Base-by-base conservation (phyloP, 495 filamentous ascomycete species). In the Aspergillus nanangensis region DNA sequence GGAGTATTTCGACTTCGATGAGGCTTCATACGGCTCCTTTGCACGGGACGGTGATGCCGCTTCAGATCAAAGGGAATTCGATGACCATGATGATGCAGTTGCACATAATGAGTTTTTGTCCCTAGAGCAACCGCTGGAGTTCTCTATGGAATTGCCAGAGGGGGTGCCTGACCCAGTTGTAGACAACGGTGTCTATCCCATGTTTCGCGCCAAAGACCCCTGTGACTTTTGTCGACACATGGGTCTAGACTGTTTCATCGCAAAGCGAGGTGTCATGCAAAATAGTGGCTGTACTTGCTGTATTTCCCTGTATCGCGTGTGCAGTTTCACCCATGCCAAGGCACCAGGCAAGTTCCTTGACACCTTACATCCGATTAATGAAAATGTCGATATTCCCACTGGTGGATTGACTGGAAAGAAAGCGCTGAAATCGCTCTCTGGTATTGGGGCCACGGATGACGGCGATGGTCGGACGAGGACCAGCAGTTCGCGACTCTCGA, bases 271-370 rank as follows among this genome's bases (percentile, higher is more conserved):
- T 66, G 73, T 76, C 44, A 77, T 83, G 59, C 77, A 79, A 52
- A 77, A 77, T 41, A 78, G 76, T 44, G 79, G 77, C 20, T 94
- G 88, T 64, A 89, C 85, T 3, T 83, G 83, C 50, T 94, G 88
- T 58, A 82, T 86, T 51, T 85, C 86, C 18, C 72, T 92, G 14
- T 86, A 80, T 34, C 77, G 83, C 35, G 75, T 77, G 46, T 91
- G 87, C 70, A 90, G 84, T 63, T 84, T 90, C 73, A 81, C 66
- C 36, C 68, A 69, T 45, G 63, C 58, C 44, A 68, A 68, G 57
- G 62, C 67, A 10, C 63, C 67, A 25, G 68, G 70, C 50, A 62
- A 66, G 47, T 74, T 75, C 52, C 49, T 76, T 50, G 67, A 79
- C 48, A 74, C 75, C 24, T 61, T 78, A 67, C 65, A 74, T 61